Base-by-base conservation (phyloP, 257 asterid species). In the Forsythia viridissima region DNA sequence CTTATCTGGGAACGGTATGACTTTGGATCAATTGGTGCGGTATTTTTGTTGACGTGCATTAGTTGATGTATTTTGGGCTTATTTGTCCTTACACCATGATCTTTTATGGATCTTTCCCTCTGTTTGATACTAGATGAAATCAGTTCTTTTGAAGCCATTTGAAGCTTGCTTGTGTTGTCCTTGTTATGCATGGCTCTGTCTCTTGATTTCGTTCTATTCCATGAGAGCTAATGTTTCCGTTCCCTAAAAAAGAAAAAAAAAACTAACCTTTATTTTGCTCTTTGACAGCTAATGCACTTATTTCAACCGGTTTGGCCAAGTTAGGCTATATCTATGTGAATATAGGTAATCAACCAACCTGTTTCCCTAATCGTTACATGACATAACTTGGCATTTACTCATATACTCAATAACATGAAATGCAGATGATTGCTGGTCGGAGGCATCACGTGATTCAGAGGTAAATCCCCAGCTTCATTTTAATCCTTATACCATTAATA, bases 341-440 rank as follows among this genome's bases (percentile, higher is more conserved):
- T 70, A 93, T 94, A 75, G 99, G 99, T 94, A 88, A 82, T 42
- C 37, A 46, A 77, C 38, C 69, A 37, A 36, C 70, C 72, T 79
- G 18, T 72, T 65, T 77, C 41, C 57, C 39, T 71, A 9, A 63
- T 61, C 74, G 34, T 71, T 70, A 72, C 76, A 37, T 39, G n/a
- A 18, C 57, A 5, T 74, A 52, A 18, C 69, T 71, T 70, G 34
- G 71, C 51, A 38, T 70, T 67, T 69, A 52, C 71, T 74, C 73
- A 82, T 18, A 63, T 71, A 61, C 76, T 88, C 72, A 63, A 16
- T 82, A 69, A 66, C 73, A 37, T 86, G 86, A 72, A 57, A 81
- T 78, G 84, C 97, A 95, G 99, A 95, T 85, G 99, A 95, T 86
- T 95, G 99, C 86, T 95, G 99, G 99, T 91, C 99, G 69, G 86